These are phyloP conservation scores for Colletotrichum tropicale DNA, from an alignment of 2,329 filamentous ascomycete species.

Conservation along the genomic window DNA sequence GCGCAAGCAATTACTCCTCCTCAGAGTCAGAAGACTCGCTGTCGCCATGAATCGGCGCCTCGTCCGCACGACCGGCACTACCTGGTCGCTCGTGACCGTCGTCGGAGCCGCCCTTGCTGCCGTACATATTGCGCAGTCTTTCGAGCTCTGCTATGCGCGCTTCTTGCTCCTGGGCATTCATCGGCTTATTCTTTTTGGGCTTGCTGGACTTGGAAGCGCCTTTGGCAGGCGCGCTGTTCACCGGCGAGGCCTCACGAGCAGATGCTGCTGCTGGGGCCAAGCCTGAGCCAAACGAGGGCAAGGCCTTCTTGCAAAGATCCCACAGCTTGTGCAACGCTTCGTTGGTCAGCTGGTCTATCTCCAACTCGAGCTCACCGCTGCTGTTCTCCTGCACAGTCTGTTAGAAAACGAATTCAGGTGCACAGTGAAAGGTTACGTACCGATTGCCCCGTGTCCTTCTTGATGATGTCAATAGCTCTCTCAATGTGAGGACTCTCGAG, in stretches of 20 bases:
- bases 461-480: constrained; percentile 87
- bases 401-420: constrained; percentile 20
- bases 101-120: constrained; percentile 21
- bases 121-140: constrained; percentile 52
- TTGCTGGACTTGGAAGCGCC: constrained; percentile 45
- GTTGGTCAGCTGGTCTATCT: constrained; percentile 61
- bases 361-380: constrained; percentile 63
- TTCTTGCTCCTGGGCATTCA: constrained; percentile 74
- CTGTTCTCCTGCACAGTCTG: constrained; percentile 54
- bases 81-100: constrained; percentile 36
- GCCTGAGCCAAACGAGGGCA: constrained; percentile 45
- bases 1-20: constrained; percentile 36
- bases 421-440: constrained; percentile 52
- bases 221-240: constrained; percentile 31
- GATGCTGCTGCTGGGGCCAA: constrained; percentile 25
- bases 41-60: constrained; percentile 24
- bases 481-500: constrained; percentile 80
- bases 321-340: constrained; percentile 60
- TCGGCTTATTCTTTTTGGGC: constrained; percentile 77
- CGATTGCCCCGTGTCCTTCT: constrained; percentile 79
- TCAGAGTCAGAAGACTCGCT: constrained; percentile 52
- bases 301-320: constrained; percentile 47
- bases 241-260: constrained; percentile 33
- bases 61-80: constrained; percentile 14
- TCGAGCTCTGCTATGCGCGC: constrained; percentile 66